phyloP scores from a whole-genome alignment of 179 eudicot genomes.

The Dionaea muscipula region DNA sequence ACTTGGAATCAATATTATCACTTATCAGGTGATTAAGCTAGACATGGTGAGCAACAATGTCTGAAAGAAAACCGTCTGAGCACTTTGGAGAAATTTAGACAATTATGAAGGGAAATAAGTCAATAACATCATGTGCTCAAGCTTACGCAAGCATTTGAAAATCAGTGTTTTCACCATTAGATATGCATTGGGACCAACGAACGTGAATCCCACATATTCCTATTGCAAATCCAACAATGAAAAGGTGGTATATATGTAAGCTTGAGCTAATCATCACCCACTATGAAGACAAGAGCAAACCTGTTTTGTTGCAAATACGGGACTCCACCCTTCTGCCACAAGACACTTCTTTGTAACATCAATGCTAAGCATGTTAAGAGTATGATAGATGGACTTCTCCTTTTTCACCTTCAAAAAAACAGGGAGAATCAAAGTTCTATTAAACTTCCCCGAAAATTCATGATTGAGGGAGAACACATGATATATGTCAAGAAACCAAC shows the following conservation, averaged over 20 bases:
- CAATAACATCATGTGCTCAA: background rate
- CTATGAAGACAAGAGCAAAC: constrained; percentile 11
- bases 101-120: no score
- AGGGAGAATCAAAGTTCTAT: background rate
- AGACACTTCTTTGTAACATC: constrained; percentile 58
- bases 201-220: no score
- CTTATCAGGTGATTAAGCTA: background rate
- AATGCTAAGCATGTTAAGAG: constrained; percentile 46
- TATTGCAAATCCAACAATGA: no score
- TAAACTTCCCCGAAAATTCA: no score
- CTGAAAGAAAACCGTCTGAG: background rate
- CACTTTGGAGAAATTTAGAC: no score
- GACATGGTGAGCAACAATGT: background rate
- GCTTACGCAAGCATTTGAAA: no score
- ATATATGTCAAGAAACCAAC: no score
- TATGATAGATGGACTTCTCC: constrained; percentile 46
- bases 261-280: background rate
- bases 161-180: no score
- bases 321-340: constrained; percentile 66
- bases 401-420: constrained; percentile 29
- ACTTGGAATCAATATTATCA: background rate
- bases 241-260: no score
- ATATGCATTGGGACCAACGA: no score
- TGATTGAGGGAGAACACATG: no score
- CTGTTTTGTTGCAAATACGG: constrained; percentile 41